Conservation (phyloP, 495 filamentous ascomycete species). For the Bacidia gigantensis region DNA sequence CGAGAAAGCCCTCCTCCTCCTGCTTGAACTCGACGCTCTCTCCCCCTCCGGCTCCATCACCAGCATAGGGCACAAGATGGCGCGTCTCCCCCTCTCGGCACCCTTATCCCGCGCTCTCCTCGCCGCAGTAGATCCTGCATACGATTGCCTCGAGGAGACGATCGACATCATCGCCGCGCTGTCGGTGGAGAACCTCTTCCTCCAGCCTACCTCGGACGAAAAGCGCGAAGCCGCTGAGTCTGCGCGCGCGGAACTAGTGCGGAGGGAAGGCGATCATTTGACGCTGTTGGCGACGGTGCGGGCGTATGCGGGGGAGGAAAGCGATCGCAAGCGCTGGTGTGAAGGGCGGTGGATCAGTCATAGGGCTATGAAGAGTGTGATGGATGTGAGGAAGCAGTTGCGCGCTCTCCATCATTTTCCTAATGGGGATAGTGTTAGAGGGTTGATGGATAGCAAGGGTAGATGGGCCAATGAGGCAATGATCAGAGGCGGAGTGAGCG, state of each 20-base stretch:
- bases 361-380: constrained; percentile 67
- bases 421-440: constrained; percentile 15
- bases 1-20: constrained; percentile 69
- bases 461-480: neutral
- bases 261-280: constrained; percentile 79
- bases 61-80: constrained; percentile 57
- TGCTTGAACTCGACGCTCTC: constrained; percentile 66
- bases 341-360: constrained; percentile 62
- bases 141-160: constrained; percentile 60
- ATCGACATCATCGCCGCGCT: constrained; percentile 89
- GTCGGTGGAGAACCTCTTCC: constrained; percentile 78
- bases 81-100: constrained; percentile 70
- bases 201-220: constrained; percentile 69
- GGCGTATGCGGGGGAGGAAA: constrained; percentile 59
- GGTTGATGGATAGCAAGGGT: neutral
- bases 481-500: constrained; percentile 7
- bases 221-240: constrained; percentile 61
- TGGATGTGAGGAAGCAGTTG: constrained; percentile 84
- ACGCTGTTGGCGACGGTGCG: constrained; percentile 76
- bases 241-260: constrained; percentile 56
- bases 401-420: constrained; percentile 43
- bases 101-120: constrained; percentile 69
- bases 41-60: constrained; percentile 61
- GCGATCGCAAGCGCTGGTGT: constrained; percentile 65
- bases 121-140: constrained; percentile 56